These are phyloP conservation scores for Wickerhamomyces rabaulensis DNA, from an alignment of 805 yeast species.

Conservation along the genomic window DNA sequence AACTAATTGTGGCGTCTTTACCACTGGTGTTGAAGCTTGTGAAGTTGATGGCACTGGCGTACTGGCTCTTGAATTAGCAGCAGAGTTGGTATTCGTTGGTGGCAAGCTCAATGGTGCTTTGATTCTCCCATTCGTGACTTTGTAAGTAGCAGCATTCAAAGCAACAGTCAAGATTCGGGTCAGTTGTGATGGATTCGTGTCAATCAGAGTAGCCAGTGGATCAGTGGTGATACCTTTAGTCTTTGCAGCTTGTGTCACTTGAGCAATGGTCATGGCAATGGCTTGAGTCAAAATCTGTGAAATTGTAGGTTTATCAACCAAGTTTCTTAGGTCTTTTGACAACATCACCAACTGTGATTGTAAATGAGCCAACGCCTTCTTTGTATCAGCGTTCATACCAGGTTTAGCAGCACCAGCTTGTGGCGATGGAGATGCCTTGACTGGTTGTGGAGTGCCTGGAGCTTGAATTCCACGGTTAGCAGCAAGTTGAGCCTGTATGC, in stretches of 20 bases:
- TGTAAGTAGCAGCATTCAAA: constrained; percentile 67
- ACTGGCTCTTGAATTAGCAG: constrained; percentile 13
- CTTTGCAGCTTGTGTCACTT: constrained; percentile 83
- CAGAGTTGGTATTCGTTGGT: constrained; percentile 16
- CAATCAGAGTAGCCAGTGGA: constrained; percentile 72
- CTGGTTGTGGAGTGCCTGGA: constrained; percentile 4
- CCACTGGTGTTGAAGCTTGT: background rate
- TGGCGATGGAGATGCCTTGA: constrained; percentile 21
- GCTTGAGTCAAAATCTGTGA: constrained; percentile 86
- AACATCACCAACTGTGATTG: constrained; percentile 82
- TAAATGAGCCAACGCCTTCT: constrained; percentile 69
- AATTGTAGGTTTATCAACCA: constrained; percentile 75
- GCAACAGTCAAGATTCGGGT: constrained; percentile 78
- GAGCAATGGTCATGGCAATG: constrained; percentile 87
- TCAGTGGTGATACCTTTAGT: constrained; percentile 76
- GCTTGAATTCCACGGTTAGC: constrained; percentile 27
- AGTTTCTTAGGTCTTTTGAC: constrained; percentile 64
- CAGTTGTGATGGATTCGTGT: constrained; percentile 74
- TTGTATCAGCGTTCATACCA: constrained; percentile 31
- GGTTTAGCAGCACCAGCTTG: constrained; percentile 6
- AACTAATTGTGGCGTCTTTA: background rate
- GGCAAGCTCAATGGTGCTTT: constrained; percentile 33
- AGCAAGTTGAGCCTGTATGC: constrained; percentile 25
- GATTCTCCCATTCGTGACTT: constrained; percentile 51
- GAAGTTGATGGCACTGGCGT: constrained; percentile 8